Conservation (phyloP, 1,139 yeast species). For the Sugiyamaella japonica region DNA sequence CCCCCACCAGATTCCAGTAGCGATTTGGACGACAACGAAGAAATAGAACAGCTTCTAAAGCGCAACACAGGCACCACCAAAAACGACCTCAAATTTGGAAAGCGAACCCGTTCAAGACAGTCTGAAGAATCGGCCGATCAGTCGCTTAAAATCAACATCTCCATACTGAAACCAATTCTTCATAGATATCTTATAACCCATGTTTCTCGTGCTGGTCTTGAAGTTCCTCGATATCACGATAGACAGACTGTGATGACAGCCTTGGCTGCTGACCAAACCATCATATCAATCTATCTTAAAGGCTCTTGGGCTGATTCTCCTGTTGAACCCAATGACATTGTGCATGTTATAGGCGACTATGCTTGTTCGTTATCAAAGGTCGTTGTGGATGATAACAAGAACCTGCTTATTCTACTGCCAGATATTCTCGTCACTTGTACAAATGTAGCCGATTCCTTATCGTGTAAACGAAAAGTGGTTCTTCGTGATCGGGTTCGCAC, state of each 20-base stretch:
- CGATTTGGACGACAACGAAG: conserved; percentile 1
- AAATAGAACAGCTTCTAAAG: conserved; percentile 3
- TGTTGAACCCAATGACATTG: conserved; percentile 36
- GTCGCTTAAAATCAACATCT: conserved; percentile 21
- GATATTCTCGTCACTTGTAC: conserved; percentile 83
- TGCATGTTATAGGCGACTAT: conserved; percentile 40
- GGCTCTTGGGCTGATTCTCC: conserved; percentile 35
- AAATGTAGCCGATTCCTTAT: conserved; percentile 69
- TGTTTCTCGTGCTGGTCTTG: conserved; percentile 8
- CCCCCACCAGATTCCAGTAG: not conserved
- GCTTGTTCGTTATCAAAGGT: conserved; percentile 19
- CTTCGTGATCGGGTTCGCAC: conserved; percentile 53
- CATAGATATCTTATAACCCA: conserved; percentile 22
- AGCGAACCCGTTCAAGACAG: conserved; percentile 17
- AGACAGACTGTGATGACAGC: conserved; percentile 6
- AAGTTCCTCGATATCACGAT: not conserved
- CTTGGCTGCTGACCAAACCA: not conserved
- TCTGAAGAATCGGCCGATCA: conserved; percentile 16
- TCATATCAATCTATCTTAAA: conserved; percentile 18
- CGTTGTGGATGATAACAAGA: conserved; percentile 57
- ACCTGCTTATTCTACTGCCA: conserved; percentile 76
- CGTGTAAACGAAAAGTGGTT: conserved; percentile 71
- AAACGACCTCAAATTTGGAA: conserved; percentile 19
- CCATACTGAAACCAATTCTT: conserved; percentile 22
- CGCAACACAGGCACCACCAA: not conserved